Base-by-base conservation (phyloP, 305 asterid species). In the Fraxinus angustifolia region DNA sequence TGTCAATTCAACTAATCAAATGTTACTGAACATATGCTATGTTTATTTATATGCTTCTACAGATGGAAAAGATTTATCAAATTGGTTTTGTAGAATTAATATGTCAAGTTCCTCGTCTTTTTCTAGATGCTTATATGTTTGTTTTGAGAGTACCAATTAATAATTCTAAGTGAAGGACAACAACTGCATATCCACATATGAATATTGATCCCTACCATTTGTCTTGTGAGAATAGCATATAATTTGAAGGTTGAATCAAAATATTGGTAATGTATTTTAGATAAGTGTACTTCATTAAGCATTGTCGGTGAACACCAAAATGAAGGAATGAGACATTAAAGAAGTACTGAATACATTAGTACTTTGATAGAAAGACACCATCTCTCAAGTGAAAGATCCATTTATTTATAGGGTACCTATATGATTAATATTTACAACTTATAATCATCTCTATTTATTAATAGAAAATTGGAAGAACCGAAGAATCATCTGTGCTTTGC, bases 41-140 rank as follows among this genome's bases (percentile, higher is more conserved):
- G 79, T 35, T 81, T 38, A n/a, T 19, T 8, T 33, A 34, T 48
- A 67, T 38, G 79, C 83, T 84, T 82, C 76, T 58, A 65, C 71
- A 53, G 1, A 62, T 23, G 10, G 10, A 68, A 36, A 38, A 75
- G 7, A 75, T 31, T 16, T 56, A 50, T 33, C 23, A 40, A 67
- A 50, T 75, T 81, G 67, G 53, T 80, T 45, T 38, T 42, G 53
- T 85, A 17, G 56, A 28, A 45, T 79, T 35, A 34, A 75, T 3
- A 26, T 71, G 77, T 71, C 60, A 30, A 45, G 16, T 38, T 11
- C 26, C 68, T 58, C 11, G 26, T 19, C 30, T 16, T 73, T 73
- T 36, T 73, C 58, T 73, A n/a, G 17, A 73, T 31, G 58, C 23
- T 21, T 30, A 4, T 70, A 70, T 31, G 45, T 70, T 31, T 33